Base-by-base conservation (phyloP, 2,329 filamentous ascomycete species). In the Lomentospora prolificans region DNA sequence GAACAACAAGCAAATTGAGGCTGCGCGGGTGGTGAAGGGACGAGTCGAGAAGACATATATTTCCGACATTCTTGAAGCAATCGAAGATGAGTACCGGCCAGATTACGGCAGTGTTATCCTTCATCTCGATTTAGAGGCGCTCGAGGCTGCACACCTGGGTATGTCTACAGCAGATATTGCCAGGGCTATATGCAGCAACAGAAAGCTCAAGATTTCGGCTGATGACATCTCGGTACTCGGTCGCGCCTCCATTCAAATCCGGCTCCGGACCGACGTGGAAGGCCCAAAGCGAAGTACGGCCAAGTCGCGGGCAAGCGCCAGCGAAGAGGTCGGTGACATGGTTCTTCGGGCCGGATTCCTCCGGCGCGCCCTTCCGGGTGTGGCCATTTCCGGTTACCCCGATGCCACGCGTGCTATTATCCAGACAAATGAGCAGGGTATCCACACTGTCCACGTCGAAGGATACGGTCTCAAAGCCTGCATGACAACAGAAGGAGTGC, bases 1-100 rank as follows among this genome's bases (percentile, higher is more conserved):
- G 60, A 94, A 90, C 65, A 82, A 85, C 58, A 75, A 80, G 56
- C 81, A 86, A 61, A 83, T 94, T 55, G 81, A 85, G 61, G 89
- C 87, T 2, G 94, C 92, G n/a, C 84, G 86, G 30, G 84, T 96
- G 41, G 92, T 96, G 62, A 95, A 97, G 70, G 90, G 86, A 14
- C 84, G 91, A 50, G 95, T 99, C 57, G 92, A 97, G 69, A 96
- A 96, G 77, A 96, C 92, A 0, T 96, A 85, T 64, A 75, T 99
- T 10, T 82, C 85, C 17, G 94, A 99, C 64, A 77, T 87, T 46
- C 82, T 95, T 57, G 79, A 80, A 51, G 94, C 84, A 62, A 81
- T 96, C 30, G 90, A 96, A 64, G 90, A 96, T 61, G 86, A 89
- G 60, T 97, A 91, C 89, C 84, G 86, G n/a, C 78, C 81, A 0